Percentiles rank a stretch among this genome's conserved stretches.
Conservation (phyloP, 1,284 basidiomycete species). For the Xerocomus tenax region DNA sequence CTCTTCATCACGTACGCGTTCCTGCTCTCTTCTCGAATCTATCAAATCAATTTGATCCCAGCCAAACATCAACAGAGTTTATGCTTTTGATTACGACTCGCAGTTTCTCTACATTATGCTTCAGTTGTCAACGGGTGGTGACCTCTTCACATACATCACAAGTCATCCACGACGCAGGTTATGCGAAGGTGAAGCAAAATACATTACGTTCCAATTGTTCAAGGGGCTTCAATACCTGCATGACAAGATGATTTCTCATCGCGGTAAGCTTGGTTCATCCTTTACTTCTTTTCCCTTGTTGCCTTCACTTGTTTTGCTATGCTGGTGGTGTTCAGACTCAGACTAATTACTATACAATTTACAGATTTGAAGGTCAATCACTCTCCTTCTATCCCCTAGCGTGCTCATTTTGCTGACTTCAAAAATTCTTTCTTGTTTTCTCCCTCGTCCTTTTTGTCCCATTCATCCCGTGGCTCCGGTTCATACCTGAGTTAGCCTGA, state of each 20-base stretch:
- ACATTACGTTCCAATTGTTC: constrained; percentile 73
- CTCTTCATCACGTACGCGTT: constrained; percentile 55
- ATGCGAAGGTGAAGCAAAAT: constrained; percentile 74
- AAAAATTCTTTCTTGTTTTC: not conserved
- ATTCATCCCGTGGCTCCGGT: not conserved
- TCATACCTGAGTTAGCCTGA: constrained; percentile 51
- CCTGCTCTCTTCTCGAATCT: not conserved
- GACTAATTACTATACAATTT: constrained; percentile 1
- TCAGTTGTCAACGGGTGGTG: constrained; percentile 78
- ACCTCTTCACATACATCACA: constrained; percentile 79
- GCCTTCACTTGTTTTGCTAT: not conserved
- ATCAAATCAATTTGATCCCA: constrained; percentile 24
- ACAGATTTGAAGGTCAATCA: constrained; percentile 61
- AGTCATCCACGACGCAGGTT: constrained; percentile 47
- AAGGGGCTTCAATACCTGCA: constrained; percentile 70
- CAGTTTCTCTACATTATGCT: constrained; percentile 75
- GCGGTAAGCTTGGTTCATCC: constrained; percentile 43
- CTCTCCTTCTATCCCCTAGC: not conserved
- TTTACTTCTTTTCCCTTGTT: not conserved
- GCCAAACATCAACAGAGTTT: constrained; percentile 76
- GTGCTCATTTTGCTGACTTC: not conserved
- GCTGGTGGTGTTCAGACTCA: not conserved
- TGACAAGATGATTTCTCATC: constrained; percentile 65
- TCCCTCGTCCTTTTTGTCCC: no score
- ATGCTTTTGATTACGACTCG: constrained; percentile 57